Base-by-base conservation (phyloP, 208 protist species). In the Leishmania major region DNA sequence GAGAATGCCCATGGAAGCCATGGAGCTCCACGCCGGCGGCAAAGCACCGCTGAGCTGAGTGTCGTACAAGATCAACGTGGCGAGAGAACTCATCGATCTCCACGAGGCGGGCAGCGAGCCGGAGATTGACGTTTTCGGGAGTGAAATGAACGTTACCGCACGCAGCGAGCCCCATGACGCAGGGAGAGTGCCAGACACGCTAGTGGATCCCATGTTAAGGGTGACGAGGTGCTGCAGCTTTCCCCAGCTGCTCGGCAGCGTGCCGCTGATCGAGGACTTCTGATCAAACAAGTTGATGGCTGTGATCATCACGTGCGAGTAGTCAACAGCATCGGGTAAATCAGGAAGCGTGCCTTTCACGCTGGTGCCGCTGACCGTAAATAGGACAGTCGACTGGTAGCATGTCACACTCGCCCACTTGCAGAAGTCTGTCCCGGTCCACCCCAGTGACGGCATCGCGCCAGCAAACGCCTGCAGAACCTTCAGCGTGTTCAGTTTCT, bases 41-140 rank as follows among this genome's bases (percentile, higher is more conserved):
- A 82, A 62, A 11, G 72, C 64, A 3, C 79, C 79, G 0, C 31
- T 70, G 35, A 82, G n/a, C 8, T 51, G 37, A 25, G 11, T 71
- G 6, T 0, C n/a, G 43, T n/a, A n/a, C 25, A 64, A 35, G 31
- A 35, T 35, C 47, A 81, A 49, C 40, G 40, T 55, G 22, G 17
- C n/a, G 13, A 81, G 40, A 25, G 47, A 25, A 6, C 49, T 69
- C 78, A 81, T 81, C 6, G 43, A 35, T 6, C 69, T 53, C 74
- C 74, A 78, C 74, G 31, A 59, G 47, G 74, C 47, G 8, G 78
- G 78, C 51, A 82, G 69, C 31, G 70, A 40, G 35, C 78, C 78
- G 40, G 37, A 45, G 53, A 81, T 31, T n/a, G n/a, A 22, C 15
- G 66, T 80, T 1, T 35, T 74, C 3, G 25, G 15, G 4, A 67